Base-by-base conservation (phyloP, 2,329 filamentous ascomycete species). In the Exophiala dermatitidis region DNA sequence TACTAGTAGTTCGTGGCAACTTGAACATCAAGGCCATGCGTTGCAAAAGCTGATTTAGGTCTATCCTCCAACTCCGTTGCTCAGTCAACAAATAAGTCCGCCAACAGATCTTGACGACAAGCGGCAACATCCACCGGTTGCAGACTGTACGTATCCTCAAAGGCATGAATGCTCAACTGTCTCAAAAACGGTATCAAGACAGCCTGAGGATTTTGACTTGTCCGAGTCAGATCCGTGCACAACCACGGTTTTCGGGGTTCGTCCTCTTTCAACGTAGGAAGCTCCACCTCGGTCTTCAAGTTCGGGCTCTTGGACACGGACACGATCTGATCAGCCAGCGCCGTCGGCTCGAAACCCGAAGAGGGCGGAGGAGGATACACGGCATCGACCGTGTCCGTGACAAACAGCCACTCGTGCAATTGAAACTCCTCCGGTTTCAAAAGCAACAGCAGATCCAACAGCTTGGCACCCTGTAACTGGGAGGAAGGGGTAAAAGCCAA, bases 391-490 rank as follows among this genome's bases (percentile, higher is more conserved):
- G 91, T 97, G 69, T 98, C 93, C 1, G 90, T 95, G 51, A 98
- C 84, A 69, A 95, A 98, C 3, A 97, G 81, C 93, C 93, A 98
- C 73, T 96, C 89, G 64, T 95, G 86, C n/a, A 97, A 80, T 69
- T 97, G 93, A 71, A 97, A 98, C 68, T 98, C 93, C 62, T 98
- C 93, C 0, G 90, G 91, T 3, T 87, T 85, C 5, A 90, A 77
- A 41, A 89, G 84, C 9, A 97, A 79, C n/a, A 98, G 76, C 19
- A 90, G 76, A 65, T 98, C 93, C 2, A 98, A 78, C 2, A 98
- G 78, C 67, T 97, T 98, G 72, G 90, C 96, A 0, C 90, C 90
- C 68, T 98, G 91, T 2, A 98, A 73, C 10, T 96, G 74, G 2
- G 86, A 83, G 2, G 82, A 73, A 60, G 88, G 86, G 65, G 81